Base-by-base conservation (phyloP, 2,329 filamentous ascomycete genomes). In the Clarireedia monteithiana region DNA sequence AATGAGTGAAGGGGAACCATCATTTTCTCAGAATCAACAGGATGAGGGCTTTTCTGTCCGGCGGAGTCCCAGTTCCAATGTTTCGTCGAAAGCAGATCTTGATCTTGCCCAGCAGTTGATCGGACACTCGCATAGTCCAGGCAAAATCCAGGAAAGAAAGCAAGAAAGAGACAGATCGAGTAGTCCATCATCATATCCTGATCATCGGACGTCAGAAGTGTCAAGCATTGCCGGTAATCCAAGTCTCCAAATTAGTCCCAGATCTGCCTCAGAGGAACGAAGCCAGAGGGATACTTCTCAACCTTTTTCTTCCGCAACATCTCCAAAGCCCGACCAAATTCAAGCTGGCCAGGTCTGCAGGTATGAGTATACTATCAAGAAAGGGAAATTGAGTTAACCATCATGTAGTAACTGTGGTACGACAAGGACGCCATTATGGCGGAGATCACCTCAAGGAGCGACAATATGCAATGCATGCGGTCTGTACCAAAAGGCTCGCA, bases 381-480 rank as follows among this genome's bases (percentile, higher is more conserved):
- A 27, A n/a, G 15, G 34, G 7, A 24, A 39, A 17, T 27, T 24
- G n/a, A 48, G 48, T 61, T 66, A 53, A 65, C 39, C 12, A n/a
- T 55, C 53, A 34, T 49, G 36, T 60, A 99, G 94, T 70, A 99
- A 99, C 72, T 99, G 94, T 70, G 87, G 86, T 57, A 97, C 94
- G 15, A 96, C 91, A 52, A 85, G 88, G 70, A 99, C 94, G 48
- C 94, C 94, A 24, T 74, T 99, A 39, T 99, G 94, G 94, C 84
- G 94, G 69, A 83, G 94, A 67, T 96, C 92, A 15, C 92, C 92
- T 0, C 85, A 91, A 66, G 94, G 94, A 30, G 88, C 90, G 54
- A 96, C 91, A 27, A 97, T 99, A 58, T 99, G 94, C 74, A 99
- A 99, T 73, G 94, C 94, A 5, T 99, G 94, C 68, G 94, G 94